These are phyloP conservation scores for Boehmeria nivea DNA, from an alignment of 306 rosid species.

Conservation along the genomic window DNA sequence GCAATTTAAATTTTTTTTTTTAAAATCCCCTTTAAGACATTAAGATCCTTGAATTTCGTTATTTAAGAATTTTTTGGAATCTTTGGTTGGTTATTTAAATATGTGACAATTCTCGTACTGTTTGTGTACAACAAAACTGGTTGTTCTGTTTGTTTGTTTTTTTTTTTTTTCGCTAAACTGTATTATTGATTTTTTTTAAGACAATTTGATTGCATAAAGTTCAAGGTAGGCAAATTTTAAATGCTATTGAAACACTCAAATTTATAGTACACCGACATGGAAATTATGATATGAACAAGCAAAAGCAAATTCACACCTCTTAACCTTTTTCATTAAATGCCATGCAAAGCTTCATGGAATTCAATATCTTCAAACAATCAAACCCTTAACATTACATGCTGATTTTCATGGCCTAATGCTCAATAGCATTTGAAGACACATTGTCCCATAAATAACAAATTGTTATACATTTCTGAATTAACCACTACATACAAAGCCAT, in stretches of 20 bases:
- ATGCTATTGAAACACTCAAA: background rate
- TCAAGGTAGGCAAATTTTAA: background rate
- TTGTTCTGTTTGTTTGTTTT: no score
- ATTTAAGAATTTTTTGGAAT: constrained; percentile 24
- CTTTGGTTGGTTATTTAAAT: constrained; percentile 18
- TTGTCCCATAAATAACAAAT: background rate
- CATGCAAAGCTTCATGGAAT: background rate
- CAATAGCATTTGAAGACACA: background rate
- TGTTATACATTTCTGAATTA: constrained; percentile 1
- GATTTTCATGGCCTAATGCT: background rate
- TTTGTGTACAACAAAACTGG: background rate
- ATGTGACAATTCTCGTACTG: background rate
- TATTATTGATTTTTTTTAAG: no score
- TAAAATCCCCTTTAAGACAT: background rate
- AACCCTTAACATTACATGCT: background rate
- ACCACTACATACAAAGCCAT: no score
- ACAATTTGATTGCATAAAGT: no score
- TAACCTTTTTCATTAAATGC: background rate
- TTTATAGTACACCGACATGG: background rate
- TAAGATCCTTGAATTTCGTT: constrained; percentile 14
- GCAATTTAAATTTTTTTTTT: background rate
- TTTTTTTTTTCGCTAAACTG: background rate
- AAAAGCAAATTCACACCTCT: background rate
- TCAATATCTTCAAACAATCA: background rate
- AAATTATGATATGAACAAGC: background rate